Percentiles rank a stretch among this genome's conserved stretches.
These are phyloP conservation scores for Phaeosphaeriaceae sp. DNA, from an alignment of 2,329 filamentous ascomycete genomes.

Conservation along the genomic window DNA sequence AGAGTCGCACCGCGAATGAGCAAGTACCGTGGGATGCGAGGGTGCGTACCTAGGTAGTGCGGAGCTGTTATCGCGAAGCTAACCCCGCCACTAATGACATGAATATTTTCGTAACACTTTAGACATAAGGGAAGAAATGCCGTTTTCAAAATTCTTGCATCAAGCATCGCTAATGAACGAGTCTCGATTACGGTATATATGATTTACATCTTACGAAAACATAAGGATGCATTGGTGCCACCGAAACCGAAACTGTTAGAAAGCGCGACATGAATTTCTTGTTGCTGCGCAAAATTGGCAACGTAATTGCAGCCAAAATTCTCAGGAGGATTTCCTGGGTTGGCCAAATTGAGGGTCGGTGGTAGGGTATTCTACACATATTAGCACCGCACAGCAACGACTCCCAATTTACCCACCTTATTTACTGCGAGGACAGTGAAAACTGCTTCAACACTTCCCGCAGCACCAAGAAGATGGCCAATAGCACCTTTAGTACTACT, in stretches of 20 bases:
- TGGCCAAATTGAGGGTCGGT: constrained; percentile 82
- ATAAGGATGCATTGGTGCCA: constrained; percentile 90
- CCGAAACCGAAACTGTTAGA: constrained; percentile 99
- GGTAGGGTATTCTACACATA: constrained; percentile 72
- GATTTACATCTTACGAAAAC: constrained; percentile 64
- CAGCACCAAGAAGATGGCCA: constrained; percentile 89
- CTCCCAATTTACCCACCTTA: constrained; percentile 64
- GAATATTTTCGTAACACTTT: neutral
- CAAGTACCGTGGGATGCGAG: constrained; percentile 20
- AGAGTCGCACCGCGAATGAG: constrained; percentile 1
- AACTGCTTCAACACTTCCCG: constrained; percentile 87
- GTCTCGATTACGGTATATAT: no score
- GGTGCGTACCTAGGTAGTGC: constrained; percentile 28
- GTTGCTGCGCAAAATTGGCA: constrained; percentile 72
- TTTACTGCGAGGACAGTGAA: constrained; percentile 81
- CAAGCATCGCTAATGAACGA: no score
- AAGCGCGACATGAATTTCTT: constrained; percentile 73
- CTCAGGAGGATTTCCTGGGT: constrained; percentile 63
- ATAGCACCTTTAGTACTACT: constrained; percentile 95
- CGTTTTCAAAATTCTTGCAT: no score
- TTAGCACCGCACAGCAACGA: constrained; percentile 17
- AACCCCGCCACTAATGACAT: constrained; percentile 26
- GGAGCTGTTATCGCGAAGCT: constrained; percentile 17
- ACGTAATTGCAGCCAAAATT: constrained; percentile 87
- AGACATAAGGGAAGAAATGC: no score